A percentile compares a stretch with the other conserved stretches of the same genome.
These are phyloP conservation scores for Chrysosporium keratinophilum DNA, from an alignment of 2,329 filamentous ascomycete genomes.

Conservation along the genomic window DNA sequence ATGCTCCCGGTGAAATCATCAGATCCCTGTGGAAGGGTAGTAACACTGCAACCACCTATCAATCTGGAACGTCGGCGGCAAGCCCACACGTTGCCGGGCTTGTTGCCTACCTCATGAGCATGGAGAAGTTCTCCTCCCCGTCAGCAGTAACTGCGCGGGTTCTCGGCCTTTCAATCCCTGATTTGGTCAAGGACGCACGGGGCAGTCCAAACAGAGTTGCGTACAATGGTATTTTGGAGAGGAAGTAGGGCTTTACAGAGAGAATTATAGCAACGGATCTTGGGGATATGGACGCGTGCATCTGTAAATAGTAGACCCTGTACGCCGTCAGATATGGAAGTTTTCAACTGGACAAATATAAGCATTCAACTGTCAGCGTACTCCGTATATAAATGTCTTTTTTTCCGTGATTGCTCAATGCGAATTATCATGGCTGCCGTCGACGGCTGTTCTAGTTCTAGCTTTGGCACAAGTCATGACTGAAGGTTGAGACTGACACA, in stretches of 20 bases:
- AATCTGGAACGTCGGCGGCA: slow-evolving; percentile 30
- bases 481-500: no score
- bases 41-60: slow-evolving; percentile 34
- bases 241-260: background rate
- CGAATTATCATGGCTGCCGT: no score
- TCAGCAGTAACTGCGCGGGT: slow-evolving; percentile 9
- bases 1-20: slow-evolving; percentile 46
- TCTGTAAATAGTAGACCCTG: background rate
- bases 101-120: slow-evolving; percentile 41
- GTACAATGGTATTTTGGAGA: slow-evolving; percentile 13
- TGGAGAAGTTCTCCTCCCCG: slow-evolving; percentile 6
- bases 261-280: background rate
- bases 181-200: slow-evolving; percentile 9
- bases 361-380: no score
- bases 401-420: no score
- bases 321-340: background rate
- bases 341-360: no score
- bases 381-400: no score
- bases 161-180: slow-evolving; percentile 9
- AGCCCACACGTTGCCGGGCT: slow-evolving; percentile 43
- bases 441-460: no score
- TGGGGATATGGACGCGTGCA: background rate
- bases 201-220: slow-evolving; percentile 11
- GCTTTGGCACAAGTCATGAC: no score
- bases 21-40: slow-evolving; percentile 41